Evolutionary conservation across 768 basidiomycete genomes (phyloP), one percentile per base, ranked within the genome.

Genomic region (Trametes gibbosa): DNA sequence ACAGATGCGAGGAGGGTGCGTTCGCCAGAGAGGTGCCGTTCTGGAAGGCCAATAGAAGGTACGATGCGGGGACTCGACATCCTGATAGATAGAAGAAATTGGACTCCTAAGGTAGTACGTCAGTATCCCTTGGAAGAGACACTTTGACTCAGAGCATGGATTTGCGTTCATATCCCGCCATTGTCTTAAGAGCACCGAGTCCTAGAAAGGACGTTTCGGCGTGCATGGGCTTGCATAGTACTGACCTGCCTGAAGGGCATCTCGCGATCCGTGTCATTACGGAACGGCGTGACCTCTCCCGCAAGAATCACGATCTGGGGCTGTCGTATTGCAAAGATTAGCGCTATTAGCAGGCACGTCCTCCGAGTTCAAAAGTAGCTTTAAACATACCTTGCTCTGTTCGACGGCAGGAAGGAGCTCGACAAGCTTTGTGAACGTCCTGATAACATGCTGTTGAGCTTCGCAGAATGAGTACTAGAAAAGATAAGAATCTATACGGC

Each of bases 81-180:
- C 92, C 94, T 0, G 90, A 83, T 16, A 96, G 78, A 70, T 93
- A 96, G 74, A 82, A 87, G 70, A 96, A 96, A 73, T 96, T 96
- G 66, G 87, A 88, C 72, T 95, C 92, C 75, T 81, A 66, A 14
- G 19, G 10, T 27, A 21, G 13, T 21, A 49, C 42, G 42, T 45
- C 13, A 42, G 34, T 32, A 54, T 12, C 27, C 32, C 0, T 13
- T 24, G 45, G 10, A 37, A 12, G 19, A 60, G 76, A 75, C 43
- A 72, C 73, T 63, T 21, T 42, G 8, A 8, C 19, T 24, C 21
- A 13, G 21, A 21, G 5, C 37, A 3, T 39, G 16, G 6, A 4
- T 17, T 14, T 39, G 37, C 37, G 3, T 14, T 24, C 40, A 21
- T 24, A 21, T 19, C 13, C 6, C 13, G 39, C 13, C n/a, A n/a